Evolutionary conservation across 2,329 filamentous ascomycete species (phyloP).

Genomic region (Fusarium sp.): DNA sequence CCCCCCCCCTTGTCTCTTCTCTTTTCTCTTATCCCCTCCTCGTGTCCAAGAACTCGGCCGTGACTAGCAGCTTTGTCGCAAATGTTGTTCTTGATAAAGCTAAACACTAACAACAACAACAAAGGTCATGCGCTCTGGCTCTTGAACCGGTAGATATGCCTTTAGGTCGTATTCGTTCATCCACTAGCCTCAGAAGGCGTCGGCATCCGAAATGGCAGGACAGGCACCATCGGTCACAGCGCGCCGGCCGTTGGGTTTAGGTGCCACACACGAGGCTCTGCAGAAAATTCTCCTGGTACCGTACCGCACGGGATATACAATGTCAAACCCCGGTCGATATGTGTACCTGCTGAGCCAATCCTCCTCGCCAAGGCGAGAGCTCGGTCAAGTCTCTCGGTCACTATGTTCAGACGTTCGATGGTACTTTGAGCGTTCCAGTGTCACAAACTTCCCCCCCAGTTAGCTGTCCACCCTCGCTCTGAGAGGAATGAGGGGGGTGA

Average conservation of each 20-base stretch:
- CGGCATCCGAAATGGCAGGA: constrained; percentile 26
- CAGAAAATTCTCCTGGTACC: neutral
- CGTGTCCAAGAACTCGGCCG: neutral
- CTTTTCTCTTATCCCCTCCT: neutral
- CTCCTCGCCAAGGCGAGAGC: neutral
- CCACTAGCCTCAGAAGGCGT: constrained; percentile 12
- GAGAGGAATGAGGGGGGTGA: neutral
- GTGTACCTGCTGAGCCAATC: neutral
- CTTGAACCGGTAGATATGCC: neutral
- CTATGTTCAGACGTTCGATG: neutral
- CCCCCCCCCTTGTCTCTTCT: neutral
- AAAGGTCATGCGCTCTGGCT: neutral
- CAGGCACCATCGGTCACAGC: constrained; percentile 15
- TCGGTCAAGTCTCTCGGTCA: constrained; percentile 3
- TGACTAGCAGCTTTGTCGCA: neutral
- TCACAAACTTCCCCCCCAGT: neutral
- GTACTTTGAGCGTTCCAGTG: constrained; percentile 5
- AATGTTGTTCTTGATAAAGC: neutral
- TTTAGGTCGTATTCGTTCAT: neutral
- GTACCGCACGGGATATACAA: neutral
- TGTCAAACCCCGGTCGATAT: neutral
- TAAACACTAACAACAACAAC: neutral
- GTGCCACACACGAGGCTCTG: constrained; percentile 16
- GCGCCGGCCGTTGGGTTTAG: neutral
- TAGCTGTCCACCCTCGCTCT: neutral